Evolutionary conservation across 768 basidiomycete genomes (phyloP).

Genomic region (Auricularia sp.): DNA sequence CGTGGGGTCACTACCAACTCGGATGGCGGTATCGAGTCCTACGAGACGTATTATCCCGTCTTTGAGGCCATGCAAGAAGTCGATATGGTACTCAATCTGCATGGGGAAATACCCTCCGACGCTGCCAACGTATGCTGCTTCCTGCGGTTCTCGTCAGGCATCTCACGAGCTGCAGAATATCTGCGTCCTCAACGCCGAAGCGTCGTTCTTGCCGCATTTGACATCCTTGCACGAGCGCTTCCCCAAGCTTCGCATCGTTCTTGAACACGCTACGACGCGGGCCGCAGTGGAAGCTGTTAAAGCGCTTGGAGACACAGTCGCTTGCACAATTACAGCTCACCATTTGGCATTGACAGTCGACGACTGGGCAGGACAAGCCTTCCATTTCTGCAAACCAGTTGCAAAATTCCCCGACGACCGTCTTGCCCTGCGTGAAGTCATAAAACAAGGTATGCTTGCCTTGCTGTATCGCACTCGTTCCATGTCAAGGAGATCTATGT

Average conservation of each 20-base stretch:
- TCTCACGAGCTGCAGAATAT: constrained; percentile 47
- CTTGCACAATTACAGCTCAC: constrained; percentile 94
- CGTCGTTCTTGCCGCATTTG: constrained; percentile 80
- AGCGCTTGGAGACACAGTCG: constrained; percentile 69
- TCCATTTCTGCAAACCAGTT: constrained; percentile 96
- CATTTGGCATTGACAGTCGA: constrained; percentile 91
- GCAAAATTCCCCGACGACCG: constrained; percentile 94
- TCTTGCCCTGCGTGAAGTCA: constrained; percentile 64
- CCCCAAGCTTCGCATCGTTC: constrained; percentile 85
- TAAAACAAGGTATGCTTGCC: constrained; percentile 50
- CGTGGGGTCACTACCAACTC: constrained; percentile 96
- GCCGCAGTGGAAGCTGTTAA: constrained; percentile 85
- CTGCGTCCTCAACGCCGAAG: constrained; percentile 90
- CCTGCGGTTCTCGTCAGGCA: neutral
- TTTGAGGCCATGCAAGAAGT: constrained; percentile 91
- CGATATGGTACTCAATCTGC: constrained; percentile 91
- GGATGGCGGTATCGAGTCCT: constrained; percentile 92
- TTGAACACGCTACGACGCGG: constrained; percentile 93
- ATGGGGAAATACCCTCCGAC: constrained; percentile 95
- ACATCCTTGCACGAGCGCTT: constrained; percentile 71
- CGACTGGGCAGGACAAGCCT: constrained; percentile 92
- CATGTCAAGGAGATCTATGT: neutral
- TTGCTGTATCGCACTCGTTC: neutral
- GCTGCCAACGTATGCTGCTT: constrained; percentile 37
- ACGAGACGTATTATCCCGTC: constrained; percentile 84